A percentile compares a stretch with the other conserved stretches of the same genome.
These are phyloP conservation scores for Podaxis sp. DNA, from an alignment of 768 basidiomycete genomes.

Conservation along the genomic window DNA sequence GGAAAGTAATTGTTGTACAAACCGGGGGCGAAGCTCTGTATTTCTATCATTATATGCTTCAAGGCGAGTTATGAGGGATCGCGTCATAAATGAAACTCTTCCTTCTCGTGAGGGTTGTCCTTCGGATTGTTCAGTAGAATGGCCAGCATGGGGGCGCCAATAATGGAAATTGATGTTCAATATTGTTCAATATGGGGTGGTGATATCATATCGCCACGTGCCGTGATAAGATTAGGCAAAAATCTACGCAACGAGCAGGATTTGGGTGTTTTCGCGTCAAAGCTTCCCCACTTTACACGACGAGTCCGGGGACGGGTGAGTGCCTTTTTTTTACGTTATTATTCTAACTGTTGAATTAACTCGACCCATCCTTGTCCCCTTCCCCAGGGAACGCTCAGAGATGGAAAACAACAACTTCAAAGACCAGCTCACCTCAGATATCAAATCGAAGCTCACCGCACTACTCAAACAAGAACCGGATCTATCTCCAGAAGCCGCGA, in stretches of 20 bases:
- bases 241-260: neutral
- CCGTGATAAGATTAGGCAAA: slow-evolving; percentile 5
- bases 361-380: neutral
- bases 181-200: neutral
- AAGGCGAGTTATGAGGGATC: neutral
- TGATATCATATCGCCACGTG: slow-evolving; percentile 9
- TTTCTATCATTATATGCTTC: neutral
- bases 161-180: no score
- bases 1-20: neutral
- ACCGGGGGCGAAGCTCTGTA: neutral
- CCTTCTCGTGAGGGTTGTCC: neutral
- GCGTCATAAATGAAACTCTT: neutral
- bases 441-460: slow-evolving; percentile 24
- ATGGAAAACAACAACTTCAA: slow-evolving; percentile 14
- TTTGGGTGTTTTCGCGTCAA: neutral
- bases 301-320: neutral
- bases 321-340: neutral
- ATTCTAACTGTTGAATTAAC: neutral
- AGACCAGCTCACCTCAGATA: slow-evolving; percentile 24
- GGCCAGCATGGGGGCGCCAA: no score
- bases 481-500: slow-evolving; percentile 29
- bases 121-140: neutral
- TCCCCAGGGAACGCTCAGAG: neutral
- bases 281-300: neutral
- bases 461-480: slow-evolving; percentile 29